Percentiles rank a stretch among this genome's conserved stretches.
These are phyloP conservation scores for Pseudogymnoascus sp. DNA, from an alignment of 2,329 filamentous ascomycete species.

Conservation along the genomic window DNA sequence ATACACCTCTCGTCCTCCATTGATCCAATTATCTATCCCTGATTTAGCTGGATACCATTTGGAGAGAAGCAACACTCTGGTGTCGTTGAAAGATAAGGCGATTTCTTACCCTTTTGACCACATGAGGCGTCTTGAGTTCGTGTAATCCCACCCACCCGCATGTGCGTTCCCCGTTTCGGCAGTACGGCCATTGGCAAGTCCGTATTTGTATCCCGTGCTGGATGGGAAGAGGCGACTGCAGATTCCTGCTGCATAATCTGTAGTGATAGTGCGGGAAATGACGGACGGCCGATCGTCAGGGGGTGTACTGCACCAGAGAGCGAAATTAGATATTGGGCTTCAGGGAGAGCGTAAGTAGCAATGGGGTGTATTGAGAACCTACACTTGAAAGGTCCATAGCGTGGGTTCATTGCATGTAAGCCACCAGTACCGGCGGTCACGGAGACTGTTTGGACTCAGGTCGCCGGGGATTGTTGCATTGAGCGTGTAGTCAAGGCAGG, in stretches of 20 bases:
- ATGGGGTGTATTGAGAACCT: neutral
- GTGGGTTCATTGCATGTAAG: neutral
- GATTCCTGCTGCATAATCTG: neutral
- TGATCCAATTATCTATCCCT: neutral
- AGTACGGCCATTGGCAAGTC: neutral
- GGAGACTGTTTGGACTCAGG: neutral
- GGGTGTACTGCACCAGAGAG: neutral
- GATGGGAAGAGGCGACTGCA: neutral
- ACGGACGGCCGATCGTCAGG: neutral
- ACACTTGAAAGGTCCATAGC: neutral
- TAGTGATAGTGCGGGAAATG: neutral
- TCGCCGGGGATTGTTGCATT: neutral
- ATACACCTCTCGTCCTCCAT: neutral
- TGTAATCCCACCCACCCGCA: neutral
- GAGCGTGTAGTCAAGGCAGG: neutral
- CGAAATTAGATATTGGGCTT: neutral
- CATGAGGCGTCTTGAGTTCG: neutral
- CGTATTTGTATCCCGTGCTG: neutral
- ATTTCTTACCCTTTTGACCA: neutral
- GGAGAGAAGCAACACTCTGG: neutral
- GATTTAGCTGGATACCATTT: neutral
- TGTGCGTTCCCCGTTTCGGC: neutral
- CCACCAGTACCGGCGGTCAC: neutral
- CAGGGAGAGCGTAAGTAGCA: neutral
- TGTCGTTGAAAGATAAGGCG: neutral